These are phyloP conservation scores for Blastocystis sp. DNA, from an alignment of 352 stramenopile genomes.

Conservation along the genomic window DNA sequence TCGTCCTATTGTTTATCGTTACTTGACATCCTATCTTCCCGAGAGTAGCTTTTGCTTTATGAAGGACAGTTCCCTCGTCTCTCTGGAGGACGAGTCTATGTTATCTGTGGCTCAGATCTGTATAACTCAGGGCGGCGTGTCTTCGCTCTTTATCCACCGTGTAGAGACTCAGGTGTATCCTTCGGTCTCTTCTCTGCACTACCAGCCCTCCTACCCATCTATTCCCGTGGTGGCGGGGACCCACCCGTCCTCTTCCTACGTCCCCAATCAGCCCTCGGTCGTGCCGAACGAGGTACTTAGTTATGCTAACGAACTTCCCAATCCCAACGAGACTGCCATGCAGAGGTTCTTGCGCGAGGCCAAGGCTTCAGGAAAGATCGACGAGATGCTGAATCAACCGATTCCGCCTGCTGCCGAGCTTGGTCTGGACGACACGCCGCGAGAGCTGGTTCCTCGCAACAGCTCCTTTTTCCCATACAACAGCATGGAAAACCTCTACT, in stretches of 20 bases:
- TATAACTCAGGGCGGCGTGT: background rate
- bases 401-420: background rate
- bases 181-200: background rate
- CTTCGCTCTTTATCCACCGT: background rate
- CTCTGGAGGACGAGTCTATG: background rate
- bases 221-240: background rate
- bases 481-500: constrained; percentile 14
- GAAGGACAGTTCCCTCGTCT: background rate
- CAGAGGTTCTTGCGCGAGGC: background rate
- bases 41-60: background rate
- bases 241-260: background rate
- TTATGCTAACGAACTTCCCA: background rate
- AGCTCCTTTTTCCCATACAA: background rate
- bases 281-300: background rate
- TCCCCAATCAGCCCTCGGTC: background rate
- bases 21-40: background rate
- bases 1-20: background rate
- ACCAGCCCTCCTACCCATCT: background rate
- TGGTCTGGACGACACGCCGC: constrained; percentile 9
- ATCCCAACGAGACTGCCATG: background rate
- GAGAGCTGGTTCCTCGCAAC: background rate
- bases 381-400: background rate
- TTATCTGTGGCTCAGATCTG: background rate
- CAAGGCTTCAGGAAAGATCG: background rate
- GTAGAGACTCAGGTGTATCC: background rate